A percentile compares a stretch with the other conserved stretches of the same genome.
These are phyloP conservation scores for Trifolium fragiferum DNA, from an alignment of 306 rosid species.

Conservation along the genomic window DNA sequence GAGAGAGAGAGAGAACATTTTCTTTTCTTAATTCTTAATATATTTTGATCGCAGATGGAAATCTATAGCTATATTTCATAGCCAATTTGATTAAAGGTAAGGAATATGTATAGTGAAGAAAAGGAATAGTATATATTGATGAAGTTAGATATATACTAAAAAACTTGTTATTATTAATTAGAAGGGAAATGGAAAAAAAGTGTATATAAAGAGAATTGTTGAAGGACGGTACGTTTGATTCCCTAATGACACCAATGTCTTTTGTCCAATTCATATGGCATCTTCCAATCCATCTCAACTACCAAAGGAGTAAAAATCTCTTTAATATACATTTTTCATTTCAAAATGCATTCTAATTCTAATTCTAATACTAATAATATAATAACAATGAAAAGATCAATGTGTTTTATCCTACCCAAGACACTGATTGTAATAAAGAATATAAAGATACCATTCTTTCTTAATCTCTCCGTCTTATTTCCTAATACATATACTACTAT, in stretches of 20 bases:
- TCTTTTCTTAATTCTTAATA: neutral
- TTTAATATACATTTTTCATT: slow-evolving; percentile 13
- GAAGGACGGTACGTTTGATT: slow-evolving; percentile 79
- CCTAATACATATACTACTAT: neutral
- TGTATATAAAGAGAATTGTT: slow-evolving; percentile 42
- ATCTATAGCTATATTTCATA: slow-evolving; percentile 3
- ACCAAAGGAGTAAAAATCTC: slow-evolving; percentile 53
- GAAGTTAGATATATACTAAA: slow-evolving; percentile 18
- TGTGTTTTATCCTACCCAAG: slow-evolving; percentile 58
- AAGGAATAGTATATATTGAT: slow-evolving; percentile 41
- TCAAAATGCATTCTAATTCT: neutral
- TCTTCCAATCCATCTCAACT: slow-evolving; percentile 64
- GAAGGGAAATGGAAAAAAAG: slow-evolving; percentile 20
- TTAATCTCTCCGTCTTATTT: slow-evolving; percentile 50
- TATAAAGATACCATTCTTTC: slow-evolving; percentile 67
- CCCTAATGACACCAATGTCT: slow-evolving; percentile 67
- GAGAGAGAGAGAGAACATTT: neutral
- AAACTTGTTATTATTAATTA: slow-evolving; percentile 36
- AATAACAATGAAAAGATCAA: slow-evolving; percentile 48
- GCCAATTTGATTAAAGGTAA: slow-evolving; percentile 26
- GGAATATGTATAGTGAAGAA: slow-evolving; percentile 31
- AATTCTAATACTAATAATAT: slow-evolving; percentile 1
- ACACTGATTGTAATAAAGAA: slow-evolving; percentile 58
- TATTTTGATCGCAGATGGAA: neutral
- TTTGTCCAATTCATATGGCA: slow-evolving; percentile 72